phyloP scores from a whole-genome alignment of 257 asterid species.

The Eucommia ulmoides region DNA sequence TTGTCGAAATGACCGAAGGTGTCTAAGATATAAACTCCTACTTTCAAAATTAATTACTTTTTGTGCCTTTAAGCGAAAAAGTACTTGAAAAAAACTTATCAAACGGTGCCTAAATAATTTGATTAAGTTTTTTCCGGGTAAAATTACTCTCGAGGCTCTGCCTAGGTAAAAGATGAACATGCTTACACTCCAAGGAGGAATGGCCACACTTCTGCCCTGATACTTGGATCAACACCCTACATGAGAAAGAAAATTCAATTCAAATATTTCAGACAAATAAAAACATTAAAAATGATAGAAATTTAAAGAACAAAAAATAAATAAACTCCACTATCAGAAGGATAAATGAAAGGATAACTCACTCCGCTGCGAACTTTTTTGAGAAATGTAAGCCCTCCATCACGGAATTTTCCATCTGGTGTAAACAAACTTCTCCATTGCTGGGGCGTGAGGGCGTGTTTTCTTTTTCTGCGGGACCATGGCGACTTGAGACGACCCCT shows the following conservation, averaged over 20 bases:
- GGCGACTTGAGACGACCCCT: conserved; percentile 85
- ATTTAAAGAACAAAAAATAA: not conserved
- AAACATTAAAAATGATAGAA: not conserved
- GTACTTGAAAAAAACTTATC: too few relatives aligned
- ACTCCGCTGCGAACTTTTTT: conserved; percentile 97
- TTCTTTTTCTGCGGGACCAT: conserved; percentile 89
- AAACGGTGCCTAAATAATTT: too few relatives aligned
- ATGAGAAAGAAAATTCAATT: conserved; percentile 11
- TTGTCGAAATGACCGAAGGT: too few relatives aligned
- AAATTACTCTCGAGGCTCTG: not conserved
- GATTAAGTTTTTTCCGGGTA: too few relatives aligned
- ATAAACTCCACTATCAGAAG: not conserved
- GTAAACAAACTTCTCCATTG: conserved; percentile 73
- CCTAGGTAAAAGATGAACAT: conserved; percentile 2
- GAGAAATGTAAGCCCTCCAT: conserved; percentile 65
- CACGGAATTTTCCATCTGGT: conserved; percentile 74
- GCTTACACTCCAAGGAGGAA: conserved; percentile 97
- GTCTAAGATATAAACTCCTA: too few relatives aligned
- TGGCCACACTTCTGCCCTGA: conserved; percentile 90
- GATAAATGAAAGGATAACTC: conserved; percentile 21
- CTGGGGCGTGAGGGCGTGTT: conserved; percentile 55
- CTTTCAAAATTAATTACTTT: too few relatives aligned
- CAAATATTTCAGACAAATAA: conserved; percentile 4
- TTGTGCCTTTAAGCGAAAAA: too few relatives aligned
- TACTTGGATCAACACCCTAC: conserved; percentile 88